Conservation (phyloP, 1,139 yeast species). For the Magnusiomyces sp. region DNA sequence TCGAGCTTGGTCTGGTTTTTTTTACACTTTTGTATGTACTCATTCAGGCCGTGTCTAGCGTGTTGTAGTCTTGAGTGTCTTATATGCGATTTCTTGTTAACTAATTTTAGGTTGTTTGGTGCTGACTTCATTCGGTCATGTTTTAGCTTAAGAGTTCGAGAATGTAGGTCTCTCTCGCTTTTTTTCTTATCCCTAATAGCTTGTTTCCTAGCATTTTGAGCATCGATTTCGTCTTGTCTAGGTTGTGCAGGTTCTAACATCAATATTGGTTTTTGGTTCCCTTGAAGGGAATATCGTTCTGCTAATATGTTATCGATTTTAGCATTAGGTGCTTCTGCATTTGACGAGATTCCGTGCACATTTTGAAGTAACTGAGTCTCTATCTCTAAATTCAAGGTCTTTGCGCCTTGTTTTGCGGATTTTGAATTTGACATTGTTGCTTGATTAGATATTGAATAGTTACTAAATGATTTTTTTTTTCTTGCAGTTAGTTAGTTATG, state of each 20-base stretch:
- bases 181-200: constrained; percentile 9
- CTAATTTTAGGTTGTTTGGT: no score
- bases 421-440: neutral
- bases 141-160: no score
- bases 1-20: constrained; percentile 33
- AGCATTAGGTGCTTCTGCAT: neutral
- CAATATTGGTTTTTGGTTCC: constrained; percentile 3
- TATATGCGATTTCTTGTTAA: constrained; percentile 6
- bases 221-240: constrained; percentile 1
- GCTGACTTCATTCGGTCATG: no score
- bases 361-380: neutral
- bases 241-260: neutral
- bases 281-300: constrained; percentile 2
- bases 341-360: neutral
- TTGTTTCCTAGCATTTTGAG: constrained; percentile 9
- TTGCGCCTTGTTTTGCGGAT: neutral
- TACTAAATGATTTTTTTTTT: no score
- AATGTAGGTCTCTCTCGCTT: neutral
- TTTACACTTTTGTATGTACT: constrained; percentile 36
- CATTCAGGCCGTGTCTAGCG: constrained; percentile 42
- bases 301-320: neutral
- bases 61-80: constrained; percentile 10
- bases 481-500: no score
- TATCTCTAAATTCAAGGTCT: neutral
- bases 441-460: no score